Conservation (phyloP, 1,284 basidiomycete species). For the Inonotus obliquus region DNA sequence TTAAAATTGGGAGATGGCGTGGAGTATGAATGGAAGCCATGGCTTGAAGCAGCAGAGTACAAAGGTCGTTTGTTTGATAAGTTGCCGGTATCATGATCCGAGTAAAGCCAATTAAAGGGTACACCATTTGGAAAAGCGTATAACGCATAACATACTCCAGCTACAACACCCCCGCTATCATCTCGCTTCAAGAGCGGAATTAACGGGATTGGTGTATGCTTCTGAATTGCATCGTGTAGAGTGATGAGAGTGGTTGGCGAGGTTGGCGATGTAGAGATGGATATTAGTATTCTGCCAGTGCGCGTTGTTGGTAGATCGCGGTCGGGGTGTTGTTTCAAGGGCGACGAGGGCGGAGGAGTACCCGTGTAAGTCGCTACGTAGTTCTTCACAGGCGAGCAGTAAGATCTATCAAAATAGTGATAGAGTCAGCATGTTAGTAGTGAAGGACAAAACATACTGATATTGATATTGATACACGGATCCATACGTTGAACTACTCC, state of each 20-base stretch:
- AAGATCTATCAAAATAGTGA: background rate
- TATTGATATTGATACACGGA: too few relatives aligned
- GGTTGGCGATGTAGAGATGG: background rate
- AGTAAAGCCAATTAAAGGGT: constrained; percentile 22
- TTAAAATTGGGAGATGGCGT: background rate
- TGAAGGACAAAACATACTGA: too few relatives aligned
- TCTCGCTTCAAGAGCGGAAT: constrained; percentile 34
- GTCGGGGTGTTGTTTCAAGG: too few relatives aligned
- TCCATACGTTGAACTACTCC: too few relatives aligned
- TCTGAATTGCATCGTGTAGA: constrained; percentile 17
- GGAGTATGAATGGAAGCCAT: constrained; percentile 31
- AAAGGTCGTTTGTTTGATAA: too few relatives aligned
- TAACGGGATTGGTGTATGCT: constrained; percentile 37
- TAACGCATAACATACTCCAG: constrained; percentile 40
- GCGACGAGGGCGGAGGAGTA: background rate
- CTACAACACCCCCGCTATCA: constrained; percentile 29
- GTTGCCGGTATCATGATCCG: too few relatives aligned
- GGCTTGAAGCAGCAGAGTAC: too few relatives aligned
- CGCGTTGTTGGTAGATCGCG: background rate
- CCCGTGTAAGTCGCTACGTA: background rate
- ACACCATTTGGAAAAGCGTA: constrained; percentile 33
- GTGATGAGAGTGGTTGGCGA: background rate
- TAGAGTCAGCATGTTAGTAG: too few relatives aligned
- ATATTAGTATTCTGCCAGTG: background rate
- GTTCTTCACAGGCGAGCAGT: background rate